Evolutionary conservation across 768 basidiomycete genomes (phyloP).

Genomic region (Tylopilus sp.): DNA sequence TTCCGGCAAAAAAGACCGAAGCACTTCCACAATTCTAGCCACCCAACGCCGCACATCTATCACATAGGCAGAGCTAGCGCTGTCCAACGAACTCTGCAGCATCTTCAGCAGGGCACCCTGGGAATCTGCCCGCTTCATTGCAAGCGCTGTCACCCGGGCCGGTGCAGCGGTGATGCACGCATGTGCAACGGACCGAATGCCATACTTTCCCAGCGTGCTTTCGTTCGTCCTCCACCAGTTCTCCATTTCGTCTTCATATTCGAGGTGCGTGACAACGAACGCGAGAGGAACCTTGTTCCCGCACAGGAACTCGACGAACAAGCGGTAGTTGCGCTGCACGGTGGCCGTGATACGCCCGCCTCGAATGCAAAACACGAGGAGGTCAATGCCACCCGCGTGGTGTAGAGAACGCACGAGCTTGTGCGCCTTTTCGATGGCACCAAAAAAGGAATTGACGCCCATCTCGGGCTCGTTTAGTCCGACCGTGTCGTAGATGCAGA

Average conservation of each 20-base stretch:
- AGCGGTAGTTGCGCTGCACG: conserved; percentile 8
- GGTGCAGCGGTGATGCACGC: conserved; percentile 11
- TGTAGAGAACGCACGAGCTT: conserved; percentile 2
- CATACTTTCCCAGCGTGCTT: neutral
- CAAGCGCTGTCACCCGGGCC: neutral
- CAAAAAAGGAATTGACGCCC: neutral
- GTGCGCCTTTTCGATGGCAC: conserved; percentile 11
- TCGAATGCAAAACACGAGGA: conserved; percentile 15
- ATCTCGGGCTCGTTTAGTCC: conserved; percentile 9
- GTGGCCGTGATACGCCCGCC: conserved; percentile 3
- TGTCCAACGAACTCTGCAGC: neutral
- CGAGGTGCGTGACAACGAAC: conserved; percentile 12
- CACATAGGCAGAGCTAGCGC: neutral
- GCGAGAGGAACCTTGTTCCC: conserved; percentile 7
- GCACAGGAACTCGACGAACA: conserved; percentile 15
- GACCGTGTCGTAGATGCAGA: conserved; percentile 6
- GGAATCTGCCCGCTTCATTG: conserved; percentile 3
- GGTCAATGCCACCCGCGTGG: conserved; percentile 8
- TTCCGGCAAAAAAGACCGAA: neutral
- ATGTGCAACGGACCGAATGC: conserved; percentile 2
- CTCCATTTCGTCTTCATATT: conserved; percentile 6
- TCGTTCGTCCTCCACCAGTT: conserved; percentile 13
- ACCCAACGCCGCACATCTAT: conserved; percentile 4
- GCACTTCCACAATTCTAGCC: neutral
- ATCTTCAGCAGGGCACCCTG: neutral